phyloP scores from a whole-genome alignment of 495 filamentous ascomycete genomes.

The Delitschia confertaspora region DNA sequence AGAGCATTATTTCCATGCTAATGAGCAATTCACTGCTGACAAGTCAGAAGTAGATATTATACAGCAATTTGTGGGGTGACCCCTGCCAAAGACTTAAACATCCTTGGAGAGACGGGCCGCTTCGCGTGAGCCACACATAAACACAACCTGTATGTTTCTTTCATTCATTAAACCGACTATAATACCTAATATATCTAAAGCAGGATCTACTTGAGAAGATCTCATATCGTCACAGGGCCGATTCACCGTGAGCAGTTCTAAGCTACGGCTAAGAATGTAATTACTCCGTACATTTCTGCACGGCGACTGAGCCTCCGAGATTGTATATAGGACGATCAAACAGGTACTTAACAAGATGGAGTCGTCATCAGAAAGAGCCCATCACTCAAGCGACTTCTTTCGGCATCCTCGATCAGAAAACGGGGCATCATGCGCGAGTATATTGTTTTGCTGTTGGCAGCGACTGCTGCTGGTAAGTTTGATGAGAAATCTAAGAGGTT shows the following conservation, averaged over 20 bases:
- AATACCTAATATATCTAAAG: conserved; percentile 16
- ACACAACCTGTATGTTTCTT: too few species aligned
- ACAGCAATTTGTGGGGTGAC: too few species aligned
- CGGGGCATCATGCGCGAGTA: conserved; percentile 19
- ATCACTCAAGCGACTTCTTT: too few species aligned
- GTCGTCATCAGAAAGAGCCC: neutral
- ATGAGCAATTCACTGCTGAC: too few species aligned
- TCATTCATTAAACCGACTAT: conserved; percentile 22
- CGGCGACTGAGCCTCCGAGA: conserved; percentile 2
- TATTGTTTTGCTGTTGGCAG: conserved; percentile 13
- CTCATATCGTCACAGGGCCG: neutral
- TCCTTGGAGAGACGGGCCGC: too few species aligned
- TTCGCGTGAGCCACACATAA: too few species aligned
- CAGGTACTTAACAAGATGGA: conserved; percentile 12
- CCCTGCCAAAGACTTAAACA: too few species aligned
- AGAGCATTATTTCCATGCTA: too few species aligned
- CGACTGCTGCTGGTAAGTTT: conserved; percentile 9
- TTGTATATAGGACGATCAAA: neutral
- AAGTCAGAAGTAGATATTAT: too few species aligned
- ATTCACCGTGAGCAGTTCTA: conserved; percentile 2
- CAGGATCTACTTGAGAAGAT: conserved; percentile 2
- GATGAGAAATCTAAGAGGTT: neutral
- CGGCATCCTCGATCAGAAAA: too few species aligned
- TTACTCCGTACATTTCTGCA: conserved; percentile 13
- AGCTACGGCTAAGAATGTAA: conserved; percentile 10